Evolutionary conservation across 306 rosid genomes (phyloP), one percentile per base, ranked within the genome.

Genomic region (Parietaria judaica): DNA sequence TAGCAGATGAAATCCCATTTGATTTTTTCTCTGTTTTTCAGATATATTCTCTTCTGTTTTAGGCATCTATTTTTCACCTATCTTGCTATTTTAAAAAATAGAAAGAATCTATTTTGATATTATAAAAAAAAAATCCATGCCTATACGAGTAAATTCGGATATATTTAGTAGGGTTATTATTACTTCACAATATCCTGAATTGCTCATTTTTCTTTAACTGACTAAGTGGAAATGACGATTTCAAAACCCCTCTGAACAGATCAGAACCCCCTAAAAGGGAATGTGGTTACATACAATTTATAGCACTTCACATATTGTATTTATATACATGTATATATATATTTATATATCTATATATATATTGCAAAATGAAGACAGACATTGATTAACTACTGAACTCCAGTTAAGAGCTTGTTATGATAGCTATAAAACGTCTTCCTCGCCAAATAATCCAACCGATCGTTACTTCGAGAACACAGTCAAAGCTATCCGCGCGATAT

Each of bases 1-100:
- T 17, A 45, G 48, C 14, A 7, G 31, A 66, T 11, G 58, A 54
- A 36, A 51, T 67, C 49, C 65, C 36, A 49, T 46, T 16, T 17
- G 36, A 12, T 50, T 63, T 51, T 37, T 49, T 63, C 58, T 48
- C 50, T 63, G 17, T 6, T 51, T 49, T 8, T 15, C 13, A 34
- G 7, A 36, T 34, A 11, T 46, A 43, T 14, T 16, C 46, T 35
- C n/a, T 63, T 51, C 17, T 3, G 3, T 0, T 63, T 17, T 62
- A 47, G 10, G n/a, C 44, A 11, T 14, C 38, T 36, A 4, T 49
- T 47, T 1, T 49, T 7, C 11, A 17, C 51, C 16, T 6, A 15
- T 3, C 14, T 10, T 23, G 13, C 38, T 7, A 44, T 44, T 38
- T 6, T 13, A 36, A 54, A 50, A 11, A 14, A 9, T 6, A 37